Evolutionary conservation across 768 basidiomycete genomes (phyloP).

Genomic region (Tylopilus vinaceipallidus): DNA sequence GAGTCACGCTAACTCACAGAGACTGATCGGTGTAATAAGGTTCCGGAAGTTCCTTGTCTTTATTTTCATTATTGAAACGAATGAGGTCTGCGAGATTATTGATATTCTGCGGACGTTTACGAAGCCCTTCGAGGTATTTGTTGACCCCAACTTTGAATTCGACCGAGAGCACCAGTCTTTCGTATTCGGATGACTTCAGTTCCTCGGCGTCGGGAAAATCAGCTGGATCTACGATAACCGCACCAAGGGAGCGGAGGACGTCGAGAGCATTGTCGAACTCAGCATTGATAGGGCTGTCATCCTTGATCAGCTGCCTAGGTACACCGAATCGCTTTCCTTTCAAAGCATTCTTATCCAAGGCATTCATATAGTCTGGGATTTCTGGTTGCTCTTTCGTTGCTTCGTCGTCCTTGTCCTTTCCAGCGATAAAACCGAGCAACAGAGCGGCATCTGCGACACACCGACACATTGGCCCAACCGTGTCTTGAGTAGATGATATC

Average conservation of each 20-base stretch:
- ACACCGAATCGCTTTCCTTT: slow-evolving; percentile 54
- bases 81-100: slow-evolving; percentile 57
- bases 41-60: slow-evolving; percentile 43
- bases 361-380: slow-evolving; percentile 56
- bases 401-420: slow-evolving; percentile 51
- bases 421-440: slow-evolving; percentile 52
- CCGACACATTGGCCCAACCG: slow-evolving; percentile 56
- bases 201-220: slow-evolving; percentile 56
- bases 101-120: slow-evolving; percentile 55
- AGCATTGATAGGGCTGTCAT: slow-evolving; percentile 25
- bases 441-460: slow-evolving; percentile 55
- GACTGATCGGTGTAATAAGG: slow-evolving; percentile 37
- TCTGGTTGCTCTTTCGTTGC: slow-evolving; percentile 50
- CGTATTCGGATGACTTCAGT: slow-evolving; percentile 45
- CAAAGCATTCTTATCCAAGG: slow-evolving; percentile 47
- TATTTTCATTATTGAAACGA: slow-evolving; percentile 51
- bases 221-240: slow-evolving; percentile 58
- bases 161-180: slow-evolving; percentile 48
- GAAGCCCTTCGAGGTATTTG: slow-evolving; percentile 44
- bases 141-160: slow-evolving; percentile 65
- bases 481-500: slow-evolving; percentile 56
- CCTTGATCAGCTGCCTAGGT: slow-evolving; percentile 36
- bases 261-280: slow-evolving; percentile 41
- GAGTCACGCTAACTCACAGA: slow-evolving; percentile 22
- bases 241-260: slow-evolving; percentile 39